Base-by-base conservation (phyloP, 495 filamentous ascomycete genomes). In the Sabuloglossum arenarium region DNA sequence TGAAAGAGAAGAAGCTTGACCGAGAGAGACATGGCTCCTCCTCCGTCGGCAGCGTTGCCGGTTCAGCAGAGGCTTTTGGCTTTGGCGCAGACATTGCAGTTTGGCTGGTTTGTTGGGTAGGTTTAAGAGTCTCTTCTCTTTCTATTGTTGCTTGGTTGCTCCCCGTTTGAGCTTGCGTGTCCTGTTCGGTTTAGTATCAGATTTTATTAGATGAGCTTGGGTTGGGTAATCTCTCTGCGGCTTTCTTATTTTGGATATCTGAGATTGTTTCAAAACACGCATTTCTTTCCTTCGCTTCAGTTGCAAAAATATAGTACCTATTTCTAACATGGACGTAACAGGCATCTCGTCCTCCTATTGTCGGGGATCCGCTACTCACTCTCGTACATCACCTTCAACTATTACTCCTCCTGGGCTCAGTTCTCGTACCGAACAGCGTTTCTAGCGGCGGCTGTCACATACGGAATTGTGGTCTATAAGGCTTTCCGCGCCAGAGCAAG, bases 391-490 rank as follows among this genome's bases (percentile, higher is more conserved):
- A 80, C 81, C 63, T 82, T 96, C 73, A 88, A 87, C 71, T 84
- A 74, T 65, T 81, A 81, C 64, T 80, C 80, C 19, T 67, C 75
- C 57, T 75, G 78, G 72, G 88, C 90, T 29, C 72, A 75, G 54
- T 78, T 93, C 66, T 80, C 81, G 58, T 98, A 98, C 68, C 88
- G 93, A 60, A 74, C 84, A 32, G 84, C 88, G 42, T 98, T 97
- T 67, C 55, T 95, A 56, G 79, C 86, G 8, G 91, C 91, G 0
- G 86, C 88, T 12, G 78, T 78, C 28, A 97, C 91, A 2, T 98
- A 98, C 69, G 91, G 93, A 60, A 96, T 98, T 58, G 91, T 98
- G 21, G 93, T 97, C n/a, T 97, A 94, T 76, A 98, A 98, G 77
- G 87, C 86, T 53, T 89, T 85, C 71, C 80, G 89, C 56, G 85